Percentiles rank a stretch among this genome's conserved stretches.
Evolutionary conservation across 805 yeast species (phyloP).

Genomic region (Priceomyces medius): DNA sequence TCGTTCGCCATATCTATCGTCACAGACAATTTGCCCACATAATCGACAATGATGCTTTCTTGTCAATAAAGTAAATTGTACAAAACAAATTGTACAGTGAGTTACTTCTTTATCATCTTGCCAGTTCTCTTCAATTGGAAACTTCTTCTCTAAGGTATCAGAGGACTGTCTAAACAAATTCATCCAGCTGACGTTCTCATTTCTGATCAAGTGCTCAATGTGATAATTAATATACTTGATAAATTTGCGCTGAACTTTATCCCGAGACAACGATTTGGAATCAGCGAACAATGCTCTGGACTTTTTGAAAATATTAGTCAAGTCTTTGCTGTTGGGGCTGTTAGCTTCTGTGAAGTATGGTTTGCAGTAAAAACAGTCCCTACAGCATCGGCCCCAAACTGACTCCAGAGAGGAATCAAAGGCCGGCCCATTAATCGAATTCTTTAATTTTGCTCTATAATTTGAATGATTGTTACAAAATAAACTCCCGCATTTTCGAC

Average conservation of each 20-base stretch:
- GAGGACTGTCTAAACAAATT: neutral
- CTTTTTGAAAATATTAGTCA: slow-evolving; percentile 40
- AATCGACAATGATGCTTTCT: slow-evolving; percentile 90
- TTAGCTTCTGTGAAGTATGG: slow-evolving; percentile 47
- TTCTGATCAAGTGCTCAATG: slow-evolving; percentile 13
- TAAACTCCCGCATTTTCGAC: slow-evolving; percentile 73
- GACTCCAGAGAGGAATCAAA: slow-evolving; percentile 41
- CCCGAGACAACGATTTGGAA: slow-evolving; percentile 49
- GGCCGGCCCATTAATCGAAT: slow-evolving; percentile 39
- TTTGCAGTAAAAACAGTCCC: slow-evolving; percentile 52
- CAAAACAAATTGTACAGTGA: slow-evolving; percentile 64
- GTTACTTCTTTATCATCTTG: slow-evolving; percentile 40
- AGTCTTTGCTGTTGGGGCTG: slow-evolving; percentile 32
- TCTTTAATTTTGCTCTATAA: slow-evolving; percentile 50
- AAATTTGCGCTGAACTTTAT: slow-evolving; percentile 61
- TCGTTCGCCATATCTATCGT: slow-evolving; percentile 47
- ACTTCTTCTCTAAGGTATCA: slow-evolving; percentile 18
- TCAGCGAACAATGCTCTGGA: slow-evolving; percentile 47
- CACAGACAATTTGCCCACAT: slow-evolving; percentile 85
- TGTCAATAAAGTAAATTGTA: slow-evolving; percentile 52
- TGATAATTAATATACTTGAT: slow-evolving; percentile 42
- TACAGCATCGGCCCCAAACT: slow-evolving; percentile 71
- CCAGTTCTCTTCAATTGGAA: slow-evolving; percentile 61
- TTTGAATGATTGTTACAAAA: slow-evolving; percentile 66
- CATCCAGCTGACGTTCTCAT: slow-evolving; percentile 5